A percentile compares a stretch with the other conserved stretches of the same genome.
These are phyloP conservation scores for Saccharomyces hybrid DNA, from an alignment of 1,139 yeast genomes.

Conservation along the genomic window DNA sequence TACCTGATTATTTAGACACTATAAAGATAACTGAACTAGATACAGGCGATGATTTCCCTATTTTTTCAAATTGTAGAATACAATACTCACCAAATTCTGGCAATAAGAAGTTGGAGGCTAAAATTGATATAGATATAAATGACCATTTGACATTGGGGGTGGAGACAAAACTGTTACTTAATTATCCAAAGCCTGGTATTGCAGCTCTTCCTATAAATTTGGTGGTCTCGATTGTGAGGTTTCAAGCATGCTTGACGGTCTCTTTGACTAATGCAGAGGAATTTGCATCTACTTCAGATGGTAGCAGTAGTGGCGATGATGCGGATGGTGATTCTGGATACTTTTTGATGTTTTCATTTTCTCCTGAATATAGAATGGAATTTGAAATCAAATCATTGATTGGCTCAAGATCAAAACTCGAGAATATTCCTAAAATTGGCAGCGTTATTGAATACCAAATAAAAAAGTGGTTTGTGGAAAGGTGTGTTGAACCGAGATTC, in stretches of 20 bases:
- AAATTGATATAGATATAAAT: slow-evolving; percentile 84
- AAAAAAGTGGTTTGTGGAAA: slow-evolving; percentile 82
- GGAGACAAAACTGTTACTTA: slow-evolving; percentile 71
- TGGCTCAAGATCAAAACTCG: slow-evolving; percentile 86
- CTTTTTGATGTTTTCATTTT: slow-evolving; percentile 76
- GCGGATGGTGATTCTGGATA: slow-evolving; percentile 32
- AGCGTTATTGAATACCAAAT: slow-evolving; percentile 74
- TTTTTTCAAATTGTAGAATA: slow-evolving; percentile 86
- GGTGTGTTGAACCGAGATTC: slow-evolving; percentile 89
- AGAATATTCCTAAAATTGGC: slow-evolving; percentile 87
- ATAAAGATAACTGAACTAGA: slow-evolving; percentile 80
- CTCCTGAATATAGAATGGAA: slow-evolving; percentile 84
- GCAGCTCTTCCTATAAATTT: slow-evolving; percentile 80
- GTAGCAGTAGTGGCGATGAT: slow-evolving; percentile 15
- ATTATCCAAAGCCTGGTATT: slow-evolving; percentile 76
- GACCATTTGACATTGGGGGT: slow-evolving; percentile 87
- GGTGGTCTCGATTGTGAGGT: slow-evolving; percentile 80
- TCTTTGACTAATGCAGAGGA: slow-evolving; percentile 40
- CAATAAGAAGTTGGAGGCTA: slow-evolving; percentile 61
- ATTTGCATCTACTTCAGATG: slow-evolving; percentile 46
- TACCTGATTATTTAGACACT: slow-evolving; percentile 75
- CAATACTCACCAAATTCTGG: slow-evolving; percentile 41
- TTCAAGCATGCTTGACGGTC: slow-evolving; percentile 86
- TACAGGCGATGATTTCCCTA: slow-evolving; percentile 92
- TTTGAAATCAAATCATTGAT: slow-evolving; percentile 78